These are phyloP conservation scores for Anthracocystis setariae DNA, from an alignment of 1,284 basidiomycete genomes.

Conservation along the genomic window DNA sequence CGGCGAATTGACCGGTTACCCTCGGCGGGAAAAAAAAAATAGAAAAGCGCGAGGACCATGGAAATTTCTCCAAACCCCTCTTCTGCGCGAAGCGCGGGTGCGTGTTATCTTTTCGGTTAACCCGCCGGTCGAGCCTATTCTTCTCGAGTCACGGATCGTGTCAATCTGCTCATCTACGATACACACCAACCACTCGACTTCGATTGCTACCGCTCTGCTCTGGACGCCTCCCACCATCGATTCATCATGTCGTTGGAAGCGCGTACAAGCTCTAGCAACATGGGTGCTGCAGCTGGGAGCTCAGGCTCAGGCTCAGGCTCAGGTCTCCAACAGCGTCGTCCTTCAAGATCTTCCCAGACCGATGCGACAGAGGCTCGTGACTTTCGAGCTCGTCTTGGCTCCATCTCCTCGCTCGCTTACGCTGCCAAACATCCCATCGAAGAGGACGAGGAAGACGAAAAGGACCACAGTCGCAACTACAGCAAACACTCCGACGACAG, in stretches of 20 bases:
- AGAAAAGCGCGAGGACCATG: too few relatives aligned
- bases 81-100: too few relatives aligned
- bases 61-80: too few relatives aligned
- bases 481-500: slow-evolving; percentile 17
- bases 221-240: background rate
- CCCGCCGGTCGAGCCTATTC: too few relatives aligned
- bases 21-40: too few relatives aligned
- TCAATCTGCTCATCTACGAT: too few relatives aligned
- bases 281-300: slow-evolving; percentile 2
- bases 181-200: background rate
- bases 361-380: slow-evolving; percentile 14
- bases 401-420: slow-evolving; percentile 3
- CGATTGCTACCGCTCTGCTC: too few relatives aligned
- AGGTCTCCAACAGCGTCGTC: slow-evolving; percentile 19
- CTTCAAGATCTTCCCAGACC: slow-evolving; percentile 19
- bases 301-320: slow-evolving; percentile 7
- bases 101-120: too few relatives aligned
- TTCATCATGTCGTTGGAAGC: slow-evolving; percentile 11
- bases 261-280: slow-evolving; percentile 4
- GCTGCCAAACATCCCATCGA: slow-evolving; percentile 7
- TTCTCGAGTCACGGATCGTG: too few relatives aligned
- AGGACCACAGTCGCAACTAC: slow-evolving; percentile 4
- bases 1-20: too few relatives aligned
- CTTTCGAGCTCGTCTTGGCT: slow-evolving; percentile 19
- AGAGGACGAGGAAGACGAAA: slow-evolving; percentile 14